Base-by-base conservation (phyloP, 176 grass and related monocot genomes). In the Dendrocalamus sinicus region DNA sequence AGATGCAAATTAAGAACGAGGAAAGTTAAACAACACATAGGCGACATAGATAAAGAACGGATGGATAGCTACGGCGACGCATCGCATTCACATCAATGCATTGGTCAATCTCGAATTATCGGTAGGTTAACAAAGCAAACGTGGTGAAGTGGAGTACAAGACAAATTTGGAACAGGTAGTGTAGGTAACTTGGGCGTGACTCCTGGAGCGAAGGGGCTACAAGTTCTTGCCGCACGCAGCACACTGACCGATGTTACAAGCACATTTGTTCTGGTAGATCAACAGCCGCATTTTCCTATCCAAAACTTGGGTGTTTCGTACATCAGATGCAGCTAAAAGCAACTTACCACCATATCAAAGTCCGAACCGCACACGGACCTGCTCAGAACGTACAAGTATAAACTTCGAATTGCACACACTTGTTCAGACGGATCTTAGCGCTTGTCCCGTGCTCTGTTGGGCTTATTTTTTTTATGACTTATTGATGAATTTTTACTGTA, bases 111-210 rank as follows among this genome's bases (percentile, higher is more conserved):
- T 79, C 57, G 62, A 63, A 73, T 64, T 4, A 7, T 41, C 30
- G 12, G 45, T 24, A 26, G 23, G 84, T 64, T 28, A 73, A 20
- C 22, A 45, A 15, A 67, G 17, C 45, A 57, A 28, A 5, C 23
- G 15, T 11, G 5, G 7, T 68, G 78, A 10, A 76, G 70, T 76
- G 41, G 61, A 81, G 75, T 86, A 30, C 74, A 86, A 86, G 75
- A 70, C 22, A 62, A 0, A 69, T 43, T 7, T 0, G 15, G 0
- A 70, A 23, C 52, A 69, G 73, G 75, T 61, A 60, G 64, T 14
- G 4, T 24, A 60, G 83, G 75, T 85, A 35, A 37, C 75, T 46
- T 86, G 23, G 84, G 61, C 75, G 84, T 78, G 84, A 78, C 75
- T 86, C 19, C 23, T 37, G 73, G 28, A 54, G 60, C 45, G 16